These are phyloP conservation scores for Trichomonas vaginalis DNA, from an alignment of 208 protist species.

Conservation along the genomic window DNA sequence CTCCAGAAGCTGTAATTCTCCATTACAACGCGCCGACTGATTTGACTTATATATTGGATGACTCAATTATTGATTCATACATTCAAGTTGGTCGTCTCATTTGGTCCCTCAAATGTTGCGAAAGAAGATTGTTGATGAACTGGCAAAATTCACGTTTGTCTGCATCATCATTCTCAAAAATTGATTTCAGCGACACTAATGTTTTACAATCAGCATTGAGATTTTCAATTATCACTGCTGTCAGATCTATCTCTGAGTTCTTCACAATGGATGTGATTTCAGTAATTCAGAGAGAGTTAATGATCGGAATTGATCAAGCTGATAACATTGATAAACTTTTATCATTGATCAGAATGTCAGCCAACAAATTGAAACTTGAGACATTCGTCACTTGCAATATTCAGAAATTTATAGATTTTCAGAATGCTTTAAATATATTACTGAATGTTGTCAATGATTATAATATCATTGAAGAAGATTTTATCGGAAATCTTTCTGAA, in stretches of 20 bases:
- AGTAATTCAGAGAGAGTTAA: neutral
- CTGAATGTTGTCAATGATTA: neutral
- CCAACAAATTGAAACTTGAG: neutral
- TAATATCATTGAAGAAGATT: neutral
- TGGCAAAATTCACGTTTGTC: neutral
- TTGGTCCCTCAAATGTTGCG: neutral
- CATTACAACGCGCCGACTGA: neutral
- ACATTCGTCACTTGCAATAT: neutral
- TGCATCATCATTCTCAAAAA: neutral
- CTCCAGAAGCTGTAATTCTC: neutral
- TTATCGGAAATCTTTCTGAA: neutral
- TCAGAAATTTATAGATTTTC: neutral
- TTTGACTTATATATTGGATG: neutral
- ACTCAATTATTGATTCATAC: neutral
- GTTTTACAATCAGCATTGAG: neutral
- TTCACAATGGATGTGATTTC: neutral
- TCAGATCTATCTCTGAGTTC: neutral
- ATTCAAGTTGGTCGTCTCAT: neutral
- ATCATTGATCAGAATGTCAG: neutral
- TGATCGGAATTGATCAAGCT: neutral
- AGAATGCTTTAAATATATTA: neutral
- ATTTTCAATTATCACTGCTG: neutral
- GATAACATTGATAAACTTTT: neutral
- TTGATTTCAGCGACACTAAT: neutral
- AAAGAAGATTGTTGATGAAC: neutral